Conservation (phyloP, 2,329 filamentous ascomycete species). For the Epichloe gansuensis region DNA sequence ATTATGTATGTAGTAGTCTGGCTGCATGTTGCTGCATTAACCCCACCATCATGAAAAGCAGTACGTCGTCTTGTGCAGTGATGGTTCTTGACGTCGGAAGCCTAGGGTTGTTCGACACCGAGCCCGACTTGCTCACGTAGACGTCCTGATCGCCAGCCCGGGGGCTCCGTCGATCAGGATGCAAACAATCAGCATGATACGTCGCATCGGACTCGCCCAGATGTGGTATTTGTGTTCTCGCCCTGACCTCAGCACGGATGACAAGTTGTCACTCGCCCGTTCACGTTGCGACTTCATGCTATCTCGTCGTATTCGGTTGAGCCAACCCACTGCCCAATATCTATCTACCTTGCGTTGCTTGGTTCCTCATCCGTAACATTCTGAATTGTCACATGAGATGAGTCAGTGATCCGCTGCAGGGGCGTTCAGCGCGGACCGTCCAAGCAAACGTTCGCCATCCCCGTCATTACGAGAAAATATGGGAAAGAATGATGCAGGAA, state of each 20-base stretch:
- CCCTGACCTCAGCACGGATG: background rate
- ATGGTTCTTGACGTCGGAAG: background rate
- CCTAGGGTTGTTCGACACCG: background rate
- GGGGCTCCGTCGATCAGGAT: background rate
- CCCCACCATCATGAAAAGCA: slow-evolving; percentile 4
- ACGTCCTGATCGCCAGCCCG: background rate
- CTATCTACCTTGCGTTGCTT: background rate
- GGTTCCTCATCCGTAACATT: background rate
- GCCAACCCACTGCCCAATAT: background rate
- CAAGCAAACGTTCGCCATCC: background rate
- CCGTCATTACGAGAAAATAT: background rate
- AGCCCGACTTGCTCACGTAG: background rate
- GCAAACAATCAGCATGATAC: background rate
- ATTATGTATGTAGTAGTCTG: background rate
- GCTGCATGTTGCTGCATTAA: background rate
- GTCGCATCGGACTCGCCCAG: background rate
- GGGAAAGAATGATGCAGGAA: background rate
- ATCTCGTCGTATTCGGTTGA: background rate
- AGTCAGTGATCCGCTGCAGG: background rate
- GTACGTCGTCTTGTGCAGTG: background rate
- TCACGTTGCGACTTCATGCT: background rate
- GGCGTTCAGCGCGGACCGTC: background rate
- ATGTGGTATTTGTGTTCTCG: background rate
- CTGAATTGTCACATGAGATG: background rate
- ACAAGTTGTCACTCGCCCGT: background rate